Evolutionary conservation across 768 basidiomycete species (phyloP), one percentile per base, ranked within the genome.

Genomic region (Hericium rajendrae): DNA sequence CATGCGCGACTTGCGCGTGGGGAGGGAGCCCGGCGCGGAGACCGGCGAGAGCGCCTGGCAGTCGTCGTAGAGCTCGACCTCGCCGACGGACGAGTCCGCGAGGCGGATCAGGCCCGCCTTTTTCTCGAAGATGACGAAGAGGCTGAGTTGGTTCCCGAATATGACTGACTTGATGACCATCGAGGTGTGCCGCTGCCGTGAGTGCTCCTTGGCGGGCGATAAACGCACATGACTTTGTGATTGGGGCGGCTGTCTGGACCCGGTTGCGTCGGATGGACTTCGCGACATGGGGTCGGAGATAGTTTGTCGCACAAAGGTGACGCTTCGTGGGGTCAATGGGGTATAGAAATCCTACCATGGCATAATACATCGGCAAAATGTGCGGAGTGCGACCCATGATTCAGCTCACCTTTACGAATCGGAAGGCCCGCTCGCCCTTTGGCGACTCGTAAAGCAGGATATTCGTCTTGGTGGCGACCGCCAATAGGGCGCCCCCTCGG

Each of bases 61-160:
- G 32, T 71, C 70, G 46, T 79, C 78, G 59, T 76, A 78, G 55
- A 91, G 70, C 43, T 87, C 83, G 24, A 92, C 76, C 67, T 93
- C 91, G 38, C 85, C 81, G 6, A 91, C 91, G 22, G 86, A 84
- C 32, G 91, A 82, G 68, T 92, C 90, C 5, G 82, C 80, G 22
- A 92, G 67, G 20, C 91, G 85, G 62, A 93, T 91, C 70, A 88
- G 73, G n/a, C 83, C 81, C 2, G 89, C 89, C 65, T 88, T 93
- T 72, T 92, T 92, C 69, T 93, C 91, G 66, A 93, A 93, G 22
- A 84, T 73, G 57, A 89, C 82, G 65, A 91, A 91, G n/a, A 93
- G 72, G 62, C 82, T 83, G 65, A 88, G 80, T 62, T 91, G 88
- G 4, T 79, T 78, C 18, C 85, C 85, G 64, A 88, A 87, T 56